Conservation (phyloP, 164 flowering plant species). For the Vitis rotundifolia region DNA sequence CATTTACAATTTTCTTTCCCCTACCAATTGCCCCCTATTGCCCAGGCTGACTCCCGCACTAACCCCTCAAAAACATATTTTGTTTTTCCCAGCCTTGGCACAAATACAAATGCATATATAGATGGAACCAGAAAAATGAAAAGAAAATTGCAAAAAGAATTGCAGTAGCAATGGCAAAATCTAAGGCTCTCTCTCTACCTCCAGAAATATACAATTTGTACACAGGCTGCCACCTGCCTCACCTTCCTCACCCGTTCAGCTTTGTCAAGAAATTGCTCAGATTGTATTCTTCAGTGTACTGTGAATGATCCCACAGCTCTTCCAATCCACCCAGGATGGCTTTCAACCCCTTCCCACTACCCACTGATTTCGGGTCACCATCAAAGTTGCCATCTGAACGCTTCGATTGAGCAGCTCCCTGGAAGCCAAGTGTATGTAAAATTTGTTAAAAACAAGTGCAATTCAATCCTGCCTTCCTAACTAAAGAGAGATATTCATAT, state of each 20-base stretch:
- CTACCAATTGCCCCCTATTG: neutral
- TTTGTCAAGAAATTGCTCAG: slow-evolving; percentile 79
- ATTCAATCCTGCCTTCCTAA: too few species aligned
- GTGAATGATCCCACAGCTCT: slow-evolving; percentile 99
- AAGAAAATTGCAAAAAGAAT: slow-evolving; percentile 12
- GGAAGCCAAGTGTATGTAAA: slow-evolving; percentile 13
- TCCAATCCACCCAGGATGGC: slow-evolving; percentile 86
- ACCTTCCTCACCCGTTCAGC: slow-evolving; percentile 61
- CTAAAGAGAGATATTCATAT: too few species aligned
- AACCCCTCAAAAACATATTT: neutral
- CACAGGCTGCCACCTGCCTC: slow-evolving; percentile 3
- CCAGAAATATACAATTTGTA: slow-evolving; percentile 37
- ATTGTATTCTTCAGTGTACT: slow-evolving; percentile 91
- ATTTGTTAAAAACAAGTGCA: neutral
- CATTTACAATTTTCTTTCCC: neutral
- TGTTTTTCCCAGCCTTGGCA: neutral
- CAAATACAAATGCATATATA: too few species aligned
- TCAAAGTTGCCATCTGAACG: slow-evolving; percentile 39
- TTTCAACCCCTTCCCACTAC: slow-evolving; percentile 80
- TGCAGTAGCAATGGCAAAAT: slow-evolving; percentile 27
- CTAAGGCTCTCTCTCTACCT: slow-evolving; percentile 27
- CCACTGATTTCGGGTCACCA: slow-evolving; percentile 44
- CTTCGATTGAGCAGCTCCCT: slow-evolving; percentile 47
- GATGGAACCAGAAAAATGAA: neutral
- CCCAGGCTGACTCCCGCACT: neutral